A percentile compares a stretch with the other conserved stretches of the same genome.
These are phyloP conservation scores for Lagenidium giganteum DNA, from an alignment of 352 stramenopile species.

Conservation along the genomic window DNA sequence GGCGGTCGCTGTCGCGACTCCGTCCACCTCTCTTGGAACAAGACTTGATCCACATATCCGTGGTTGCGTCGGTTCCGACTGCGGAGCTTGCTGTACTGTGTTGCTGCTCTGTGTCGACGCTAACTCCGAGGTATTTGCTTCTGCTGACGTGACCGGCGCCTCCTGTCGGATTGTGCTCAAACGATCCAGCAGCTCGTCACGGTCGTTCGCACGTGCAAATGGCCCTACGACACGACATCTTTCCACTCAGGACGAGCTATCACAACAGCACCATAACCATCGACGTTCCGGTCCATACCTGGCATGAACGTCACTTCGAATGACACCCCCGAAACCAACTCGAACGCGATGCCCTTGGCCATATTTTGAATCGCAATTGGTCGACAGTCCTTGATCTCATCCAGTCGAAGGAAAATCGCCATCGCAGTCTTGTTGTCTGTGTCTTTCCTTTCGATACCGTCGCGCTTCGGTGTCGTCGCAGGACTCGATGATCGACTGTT, in stretches of 20 bases:
- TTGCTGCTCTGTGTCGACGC: too few species aligned
- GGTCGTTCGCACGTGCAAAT: constrained; percentile 26
- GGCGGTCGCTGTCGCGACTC: too few species aligned
- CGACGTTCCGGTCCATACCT: constrained; percentile 13
- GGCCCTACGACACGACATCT: constrained; percentile 14
- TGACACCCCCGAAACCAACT: constrained; percentile 20
- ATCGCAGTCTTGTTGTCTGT: constrained; percentile 22
- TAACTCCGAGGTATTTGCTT: too few species aligned
- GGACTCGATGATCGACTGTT: too few species aligned
- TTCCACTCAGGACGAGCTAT: background rate
- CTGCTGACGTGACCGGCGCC: background rate
- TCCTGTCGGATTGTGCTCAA: background rate
- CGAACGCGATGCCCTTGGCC: constrained; percentile 31
- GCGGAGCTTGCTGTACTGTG: too few species aligned
- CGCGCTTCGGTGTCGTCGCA: too few species aligned
- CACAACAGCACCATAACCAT: background rate
- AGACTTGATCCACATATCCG: too few species aligned
- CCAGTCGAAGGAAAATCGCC: constrained; percentile 27
- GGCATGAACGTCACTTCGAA: constrained; percentile 68
- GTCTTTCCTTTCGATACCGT: too few species aligned
- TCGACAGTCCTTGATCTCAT: constrained; percentile 20
- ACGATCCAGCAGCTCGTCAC: constrained; percentile 36
- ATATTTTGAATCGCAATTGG: constrained; percentile 38
- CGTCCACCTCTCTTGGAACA: too few species aligned
- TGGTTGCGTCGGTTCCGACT: too few species aligned